phyloP scores from a whole-genome alignment of 495 filamentous ascomycete genomes.

The Talaromyces borbonicus region DNA sequence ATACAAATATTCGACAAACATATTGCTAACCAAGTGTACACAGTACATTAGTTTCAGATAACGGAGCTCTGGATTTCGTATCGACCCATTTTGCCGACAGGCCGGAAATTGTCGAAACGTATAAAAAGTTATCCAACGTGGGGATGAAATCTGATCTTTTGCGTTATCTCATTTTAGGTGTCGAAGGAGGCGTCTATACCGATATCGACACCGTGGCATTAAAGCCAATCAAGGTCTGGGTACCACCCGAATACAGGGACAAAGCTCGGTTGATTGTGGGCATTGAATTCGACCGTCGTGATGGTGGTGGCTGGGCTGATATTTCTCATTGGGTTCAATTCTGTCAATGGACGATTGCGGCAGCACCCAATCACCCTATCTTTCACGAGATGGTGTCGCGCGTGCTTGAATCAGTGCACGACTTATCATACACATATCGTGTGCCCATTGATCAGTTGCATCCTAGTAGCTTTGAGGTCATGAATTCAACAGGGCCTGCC shows the following conservation, averaged over 20 bases:
- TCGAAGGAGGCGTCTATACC: constrained; percentile 40
- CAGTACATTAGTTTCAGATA: too few relatives aligned
- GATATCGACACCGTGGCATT: constrained; percentile 43
- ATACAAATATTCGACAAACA: too few relatives aligned
- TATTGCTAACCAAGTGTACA: too few relatives aligned
- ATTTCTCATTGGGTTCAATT: constrained; percentile 53
- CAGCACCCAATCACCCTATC: constrained; percentile 51
- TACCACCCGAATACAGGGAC: constrained; percentile 29
- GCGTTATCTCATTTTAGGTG: constrained; percentile 44
- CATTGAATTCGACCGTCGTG: constrained; percentile 55
- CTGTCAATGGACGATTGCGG: constrained; percentile 62
- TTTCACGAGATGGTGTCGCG: constrained; percentile 51
- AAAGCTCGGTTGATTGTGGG: constrained; percentile 53
- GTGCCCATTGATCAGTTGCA: constrained; percentile 47
- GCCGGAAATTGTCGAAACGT: constrained; percentile 51
- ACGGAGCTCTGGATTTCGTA: too few relatives aligned
- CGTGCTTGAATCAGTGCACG: constrained; percentile 51
- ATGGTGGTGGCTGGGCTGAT: constrained; percentile 51
- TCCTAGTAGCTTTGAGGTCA: constrained; percentile 60
- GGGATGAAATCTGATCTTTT: constrained; percentile 50
- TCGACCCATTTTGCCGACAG: too few relatives aligned
- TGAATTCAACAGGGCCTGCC: constrained; percentile 56
- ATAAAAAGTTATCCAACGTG: constrained; percentile 41
- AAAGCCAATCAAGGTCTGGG: constrained; percentile 35
- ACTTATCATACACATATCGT: constrained; percentile 47